Evolutionary conservation across 2,329 filamentous ascomycete genomes (phyloP).

Genomic region (Plenodomus biglobosus): DNA sequence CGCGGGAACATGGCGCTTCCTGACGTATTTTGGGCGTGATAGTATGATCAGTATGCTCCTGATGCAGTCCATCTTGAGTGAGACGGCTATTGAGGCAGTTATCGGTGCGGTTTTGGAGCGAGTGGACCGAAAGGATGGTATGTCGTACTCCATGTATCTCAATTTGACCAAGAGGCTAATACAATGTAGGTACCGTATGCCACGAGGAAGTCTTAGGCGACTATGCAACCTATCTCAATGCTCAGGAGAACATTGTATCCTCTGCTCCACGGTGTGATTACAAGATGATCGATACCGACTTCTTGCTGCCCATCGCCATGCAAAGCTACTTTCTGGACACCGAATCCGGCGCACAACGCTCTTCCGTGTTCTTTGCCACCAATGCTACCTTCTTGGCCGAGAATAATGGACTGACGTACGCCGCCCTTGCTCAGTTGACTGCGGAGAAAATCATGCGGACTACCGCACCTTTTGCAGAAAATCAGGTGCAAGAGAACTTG

Average conservation of each 20-base stretch:
- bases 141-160: not conserved
- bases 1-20: conserved; percentile 66
- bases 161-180: not conserved
- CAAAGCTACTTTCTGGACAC: conserved; percentile 60
- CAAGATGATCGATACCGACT: conserved; percentile 65
- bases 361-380: conserved; percentile 43
- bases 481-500: conserved; percentile 57
- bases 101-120: conserved; percentile 63
- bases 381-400: conserved; percentile 53
- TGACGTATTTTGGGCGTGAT: conserved; percentile 69
- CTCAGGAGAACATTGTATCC: conserved; percentile 55
- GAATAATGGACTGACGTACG: conserved; percentile 58
- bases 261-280: conserved; percentile 60
- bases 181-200: conserved; percentile 49
- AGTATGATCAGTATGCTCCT: conserved; percentile 64
- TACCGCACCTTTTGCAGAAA: conserved; percentile 57
- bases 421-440: conserved; percentile 54
- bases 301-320: conserved; percentile 61
- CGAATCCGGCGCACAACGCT: conserved; percentile 44
- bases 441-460: conserved; percentile 61
- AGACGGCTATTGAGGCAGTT: conserved; percentile 62
- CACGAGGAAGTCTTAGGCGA: conserved; percentile 69
- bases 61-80: conserved; percentile 59
- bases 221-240: conserved; percentile 63
- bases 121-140: conserved; percentile 60